Conservation (phyloP, 108 stramenopile species). For the Nitzschia palea region DNA sequence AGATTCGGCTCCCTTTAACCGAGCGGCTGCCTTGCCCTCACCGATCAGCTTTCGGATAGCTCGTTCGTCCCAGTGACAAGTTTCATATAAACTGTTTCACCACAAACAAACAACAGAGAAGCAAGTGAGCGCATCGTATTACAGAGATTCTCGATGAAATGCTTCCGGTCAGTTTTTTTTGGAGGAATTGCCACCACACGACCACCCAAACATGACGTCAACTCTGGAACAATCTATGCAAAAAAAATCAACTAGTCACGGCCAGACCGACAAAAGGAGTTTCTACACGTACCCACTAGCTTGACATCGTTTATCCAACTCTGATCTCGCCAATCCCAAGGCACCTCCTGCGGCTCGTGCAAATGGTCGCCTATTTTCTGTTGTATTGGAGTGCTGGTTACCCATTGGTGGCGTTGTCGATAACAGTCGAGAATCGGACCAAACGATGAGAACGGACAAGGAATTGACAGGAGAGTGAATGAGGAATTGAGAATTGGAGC, state of each 20-base stretch:
- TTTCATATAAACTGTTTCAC: not conserved
- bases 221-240: not conserved
- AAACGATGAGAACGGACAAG: too few relatives aligned
- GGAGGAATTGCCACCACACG: too few relatives aligned
- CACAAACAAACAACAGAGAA: not conserved
- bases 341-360: slow-evolving; percentile 22
- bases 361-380: slow-evolving; percentile 11
- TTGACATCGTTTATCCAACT: slow-evolving; percentile 69
- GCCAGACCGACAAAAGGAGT: not conserved
- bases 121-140: not conserved
- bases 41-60: slow-evolving; percentile 69
- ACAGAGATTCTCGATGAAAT: too few relatives aligned
- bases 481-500: too few relatives aligned
- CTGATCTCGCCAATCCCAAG: slow-evolving; percentile 54
- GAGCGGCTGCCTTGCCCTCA: slow-evolving; percentile 70
- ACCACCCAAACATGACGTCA: too few relatives aligned
- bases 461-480: too few relatives aligned
- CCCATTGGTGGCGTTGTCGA: too few relatives aligned
- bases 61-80: slow-evolving; percentile 70
- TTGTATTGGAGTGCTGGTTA: slow-evolving; percentile 25
- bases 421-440: too few relatives aligned
- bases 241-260: not conserved
- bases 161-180: too few relatives aligned
- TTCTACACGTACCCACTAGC: slow-evolving; percentile 70
- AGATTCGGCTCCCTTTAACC: slow-evolving; percentile 59